phyloP scores from a whole-genome alignment of 2,329 filamentous ascomycete species.

The Sclerotinia trifoliorum region DNA sequence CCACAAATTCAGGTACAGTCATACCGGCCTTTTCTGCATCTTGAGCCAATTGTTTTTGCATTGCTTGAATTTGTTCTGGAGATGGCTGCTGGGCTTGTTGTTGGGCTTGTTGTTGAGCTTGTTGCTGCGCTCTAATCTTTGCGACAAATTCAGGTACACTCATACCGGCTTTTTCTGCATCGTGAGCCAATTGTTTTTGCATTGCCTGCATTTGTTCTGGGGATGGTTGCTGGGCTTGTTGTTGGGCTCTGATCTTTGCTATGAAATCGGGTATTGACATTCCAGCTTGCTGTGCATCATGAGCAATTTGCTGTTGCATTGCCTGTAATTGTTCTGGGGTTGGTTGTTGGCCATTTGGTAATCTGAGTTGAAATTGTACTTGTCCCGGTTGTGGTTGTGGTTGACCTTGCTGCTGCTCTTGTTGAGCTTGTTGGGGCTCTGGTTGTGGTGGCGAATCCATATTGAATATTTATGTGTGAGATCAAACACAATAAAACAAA shows the following conservation, averaged over 20 bases:
- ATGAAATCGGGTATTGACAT: constrained; percentile 84
- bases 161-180: constrained; percentile 83
- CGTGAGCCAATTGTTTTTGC: constrained; percentile 76
- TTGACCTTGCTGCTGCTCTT: neutral
- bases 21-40: constrained; percentile 85
- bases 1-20: constrained; percentile 80
- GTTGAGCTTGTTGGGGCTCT: constrained; percentile 11
- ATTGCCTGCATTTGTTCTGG: constrained; percentile 84
- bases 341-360: constrained; percentile 48
- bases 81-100: constrained; percentile 55
- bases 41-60: constrained; percentile 77
- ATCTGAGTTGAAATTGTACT: constrained; percentile 30
- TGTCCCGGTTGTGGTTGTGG: constrained; percentile 24
- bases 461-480: neutral
- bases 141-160: constrained; percentile 81
- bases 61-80: constrained; percentile 79
- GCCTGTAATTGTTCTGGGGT: constrained; percentile 80
- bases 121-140: constrained; percentile 58
- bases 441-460: constrained; percentile 12
- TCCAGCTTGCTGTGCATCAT: constrained; percentile 79
- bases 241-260: constrained; percentile 56
- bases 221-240: constrained; percentile 52
- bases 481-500: neutral
- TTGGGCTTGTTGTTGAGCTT: constrained; percentile 48
- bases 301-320: constrained; percentile 79